These are phyloP conservation scores for Ceratobasidium sp. DNA, from an alignment of 1,284 basidiomycete genomes.

Conservation along the genomic window DNA sequence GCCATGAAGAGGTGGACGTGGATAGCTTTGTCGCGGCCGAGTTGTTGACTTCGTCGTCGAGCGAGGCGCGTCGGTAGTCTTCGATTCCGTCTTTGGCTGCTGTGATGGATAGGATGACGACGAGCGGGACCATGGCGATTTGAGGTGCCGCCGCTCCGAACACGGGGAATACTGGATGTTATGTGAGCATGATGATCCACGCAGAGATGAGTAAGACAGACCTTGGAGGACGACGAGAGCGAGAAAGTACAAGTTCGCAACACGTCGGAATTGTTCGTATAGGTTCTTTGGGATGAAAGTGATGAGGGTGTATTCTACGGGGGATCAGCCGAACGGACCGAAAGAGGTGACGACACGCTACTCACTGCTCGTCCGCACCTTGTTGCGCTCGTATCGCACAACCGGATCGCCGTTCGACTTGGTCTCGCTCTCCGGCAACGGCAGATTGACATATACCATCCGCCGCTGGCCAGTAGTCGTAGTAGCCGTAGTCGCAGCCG, in stretches of 20 bases:
- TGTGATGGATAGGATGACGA: conserved; percentile 90
- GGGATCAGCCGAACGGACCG: too few relatives aligned
- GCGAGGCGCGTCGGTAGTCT: conserved; percentile 86
- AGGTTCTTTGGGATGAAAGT: conserved; percentile 96
- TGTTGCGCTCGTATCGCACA: conserved; percentile 87
- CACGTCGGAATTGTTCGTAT: conserved; percentile 89
- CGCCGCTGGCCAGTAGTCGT: conserved; percentile 57
- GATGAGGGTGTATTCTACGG: conserved; percentile 86
- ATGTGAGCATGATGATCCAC: not conserved
- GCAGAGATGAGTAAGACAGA: conserved; percentile 57
- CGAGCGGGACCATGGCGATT: conserved; percentile 87
- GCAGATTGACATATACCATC: conserved; percentile 84
- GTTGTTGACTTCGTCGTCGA: conserved; percentile 94
- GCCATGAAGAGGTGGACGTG: conserved; percentile 68
- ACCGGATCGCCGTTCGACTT: conserved; percentile 82
- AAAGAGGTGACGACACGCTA: conserved; percentile 52
- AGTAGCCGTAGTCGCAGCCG: too few relatives aligned
- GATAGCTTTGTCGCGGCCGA: conserved; percentile 88
- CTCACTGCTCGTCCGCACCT: conserved; percentile 93
- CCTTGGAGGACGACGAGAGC: conserved; percentile 84
- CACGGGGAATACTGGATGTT: conserved; percentile 78
- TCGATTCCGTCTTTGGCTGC: conserved; percentile 96
- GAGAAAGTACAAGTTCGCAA: conserved; percentile 95
- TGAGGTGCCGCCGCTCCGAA: conserved; percentile 91
- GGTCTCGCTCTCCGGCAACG: conserved; percentile 73